phyloP scores from a whole-genome alignment of 2,329 filamentous ascomycete genomes.

The Thermothelomyces thermophilus region DNA sequence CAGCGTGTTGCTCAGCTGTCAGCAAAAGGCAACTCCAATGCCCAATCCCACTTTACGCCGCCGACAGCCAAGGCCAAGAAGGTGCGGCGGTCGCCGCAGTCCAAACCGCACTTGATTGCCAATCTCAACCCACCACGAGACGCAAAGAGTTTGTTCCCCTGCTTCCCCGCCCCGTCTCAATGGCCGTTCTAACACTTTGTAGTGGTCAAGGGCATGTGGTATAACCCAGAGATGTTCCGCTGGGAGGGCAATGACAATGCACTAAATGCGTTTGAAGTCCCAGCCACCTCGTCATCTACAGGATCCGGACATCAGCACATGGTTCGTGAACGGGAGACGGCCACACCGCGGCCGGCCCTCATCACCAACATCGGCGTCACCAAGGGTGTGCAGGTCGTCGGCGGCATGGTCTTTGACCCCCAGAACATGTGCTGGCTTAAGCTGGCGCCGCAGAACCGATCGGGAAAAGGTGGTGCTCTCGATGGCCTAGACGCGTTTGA shows the following conservation, averaged over 20 bases:
- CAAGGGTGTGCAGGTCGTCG: constrained; percentile 85
- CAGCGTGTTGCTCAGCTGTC: constrained; percentile 50
- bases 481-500: constrained; percentile 65
- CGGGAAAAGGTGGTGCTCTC: constrained; percentile 50
- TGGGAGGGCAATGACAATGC: constrained; percentile 98
- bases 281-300: constrained; percentile 49
- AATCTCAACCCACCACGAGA: constrained; percentile 69
- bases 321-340: constrained; percentile 49
- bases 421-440: constrained; percentile 98
- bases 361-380: constrained; percentile 84
- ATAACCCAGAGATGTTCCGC: constrained; percentile 76
- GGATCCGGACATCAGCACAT: constrained; percentile 38
- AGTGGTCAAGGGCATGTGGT: constrained; percentile 94
- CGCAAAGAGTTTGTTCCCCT: constrained; percentile 63
- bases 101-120: constrained; percentile 83
- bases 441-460: constrained; percentile 44
- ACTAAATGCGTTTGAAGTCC: constrained; percentile 68
- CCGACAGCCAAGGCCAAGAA: constrained; percentile 48
- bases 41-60: constrained; percentile 34
- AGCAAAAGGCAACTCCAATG: constrained; percentile 41
- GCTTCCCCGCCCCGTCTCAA: neutral
- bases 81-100: constrained; percentile 48
- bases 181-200: constrained; percentile 15
- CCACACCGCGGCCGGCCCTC: constrained; percentile 64
- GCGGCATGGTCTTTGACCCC: constrained; percentile 98